Base-by-base conservation (phyloP, 106 monocot genomes). In the Ottelia alismoides region DNA sequence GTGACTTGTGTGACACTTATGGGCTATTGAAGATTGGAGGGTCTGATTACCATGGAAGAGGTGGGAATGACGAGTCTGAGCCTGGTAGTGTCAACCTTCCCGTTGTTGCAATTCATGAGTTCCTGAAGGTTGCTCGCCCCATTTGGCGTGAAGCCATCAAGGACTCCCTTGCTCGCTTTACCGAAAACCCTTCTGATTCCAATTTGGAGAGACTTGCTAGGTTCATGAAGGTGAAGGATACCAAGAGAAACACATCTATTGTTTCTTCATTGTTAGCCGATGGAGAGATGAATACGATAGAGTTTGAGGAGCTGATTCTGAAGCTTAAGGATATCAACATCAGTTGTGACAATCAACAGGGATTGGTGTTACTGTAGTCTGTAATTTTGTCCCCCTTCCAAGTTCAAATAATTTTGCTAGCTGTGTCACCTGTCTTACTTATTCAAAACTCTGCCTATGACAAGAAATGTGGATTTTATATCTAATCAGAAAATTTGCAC, bases 41-140 rank as follows among this genome's bases (percentile, higher is more conserved):
- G 18, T 89, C 96, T 40, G 96, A 96, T 79, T 96, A 81, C 49
- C 96, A 96, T 79, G 96, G 85, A 56, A 85, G 67, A 65, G 76
- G 78, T 31, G 71, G 72, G 11, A 60, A 76, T 54, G 76, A 74
- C 49, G 88, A 96, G 70, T 73, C 84, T 25, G 96, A 96, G 61
- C 51, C 85, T 28, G 96, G 96, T 0, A 73, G 66, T 22, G 81
- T 82, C 43, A 65, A 61, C 25, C 82, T 96, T 61, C 78, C 96
- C 21, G 44, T 82, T 70, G 46, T 58, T 28, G 29, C 73, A 19
- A 28, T 79, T 22, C 78, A 51, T 47, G 31, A 66, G 55, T 96
- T 96, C 53, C 56, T 96, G 68, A 96, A 78, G 65, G 18, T 78
- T 16, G 81, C 79, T 60, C 60, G 68, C 1, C 85, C 88, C 4